These are phyloP conservation scores for Phialocephala subalpina DNA, from an alignment of 2,329 filamentous ascomycete genomes.

Conservation along the genomic window DNA sequence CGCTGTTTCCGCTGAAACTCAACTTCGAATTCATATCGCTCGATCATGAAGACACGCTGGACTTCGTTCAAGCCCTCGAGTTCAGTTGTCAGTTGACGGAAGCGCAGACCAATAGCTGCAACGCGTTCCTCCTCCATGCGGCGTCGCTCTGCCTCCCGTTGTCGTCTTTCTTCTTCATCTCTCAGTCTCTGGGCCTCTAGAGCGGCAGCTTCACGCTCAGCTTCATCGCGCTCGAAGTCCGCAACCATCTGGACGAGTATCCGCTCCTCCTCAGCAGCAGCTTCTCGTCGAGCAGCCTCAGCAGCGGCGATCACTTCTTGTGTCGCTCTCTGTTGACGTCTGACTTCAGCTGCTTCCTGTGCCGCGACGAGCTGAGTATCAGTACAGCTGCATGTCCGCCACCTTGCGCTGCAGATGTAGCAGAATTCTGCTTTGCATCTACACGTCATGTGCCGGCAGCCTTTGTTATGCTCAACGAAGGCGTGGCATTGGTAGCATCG, in stretches of 20 bases:
- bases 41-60: conserved; percentile 50
- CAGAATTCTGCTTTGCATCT: conserved; percentile 84
- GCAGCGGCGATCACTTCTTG: conserved; percentile 34
- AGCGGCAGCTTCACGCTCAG: conserved; percentile 46
- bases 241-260: conserved; percentile 55
- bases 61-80: conserved; percentile 52
- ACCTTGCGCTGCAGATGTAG: conserved; percentile 77
- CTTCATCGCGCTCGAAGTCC: conserved; percentile 57
- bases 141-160: conserved; percentile 49
- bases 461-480: conserved; percentile 79
- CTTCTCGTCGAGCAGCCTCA: conserved; percentile 34
- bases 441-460: conserved; percentile 90
- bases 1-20: conserved; percentile 45
- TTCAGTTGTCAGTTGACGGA: conserved; percentile 45
- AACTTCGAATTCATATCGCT: conserved; percentile 49
- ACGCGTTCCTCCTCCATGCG: conserved; percentile 52
- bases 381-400: conserved; percentile 76
- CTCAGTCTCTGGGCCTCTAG: conserved; percentile 47
- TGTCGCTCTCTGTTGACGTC: conserved; percentile 42
- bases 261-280: conserved; percentile 47
- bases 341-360: conserved; percentile 48
- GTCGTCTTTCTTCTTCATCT: conserved; percentile 47
- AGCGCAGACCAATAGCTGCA: conserved; percentile 49
- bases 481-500: conserved; percentile 73
- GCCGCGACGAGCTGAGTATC: conserved; percentile 53